Percentiles rank a stretch among this genome's conserved stretches.
These are phyloP conservation scores for Leptographium lundbergii DNA, from an alignment of 2,329 filamentous ascomycete species.

Conservation along the genomic window DNA sequence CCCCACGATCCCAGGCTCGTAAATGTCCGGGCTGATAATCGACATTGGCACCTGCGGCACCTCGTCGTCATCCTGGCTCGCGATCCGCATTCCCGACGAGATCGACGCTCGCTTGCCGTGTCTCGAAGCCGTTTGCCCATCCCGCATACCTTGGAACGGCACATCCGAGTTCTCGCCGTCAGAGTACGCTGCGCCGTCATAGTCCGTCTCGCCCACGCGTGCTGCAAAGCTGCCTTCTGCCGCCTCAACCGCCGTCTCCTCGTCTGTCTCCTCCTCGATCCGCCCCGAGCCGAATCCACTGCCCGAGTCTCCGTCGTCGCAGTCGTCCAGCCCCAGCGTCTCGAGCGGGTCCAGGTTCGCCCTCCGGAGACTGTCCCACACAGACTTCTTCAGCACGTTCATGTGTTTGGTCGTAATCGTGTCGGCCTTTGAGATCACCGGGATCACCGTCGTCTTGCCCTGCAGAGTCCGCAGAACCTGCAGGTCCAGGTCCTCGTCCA, in stretches of 20 bases:
- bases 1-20: slow-evolving; percentile 68
- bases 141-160: slow-evolving; percentile 16
- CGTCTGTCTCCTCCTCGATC: slow-evolving; percentile 46
- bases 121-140: slow-evolving; percentile 10
- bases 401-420: slow-evolving; percentile 94
- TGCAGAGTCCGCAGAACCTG: slow-evolving; percentile 80
- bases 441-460: slow-evolving; percentile 89
- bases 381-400: slow-evolving; percentile 77
- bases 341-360: slow-evolving; percentile 82
- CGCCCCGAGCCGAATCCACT: slow-evolving; percentile 35
- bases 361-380: slow-evolving; percentile 78
- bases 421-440: slow-evolving; percentile 92
- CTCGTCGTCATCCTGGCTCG: slow-evolving; percentile 36
- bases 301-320: slow-evolving; percentile 33
- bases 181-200: slow-evolving; percentile 17
- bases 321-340: slow-evolving; percentile 69
- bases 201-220: slow-evolving; percentile 6
- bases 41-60: slow-evolving; percentile 73
- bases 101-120: slow-evolving; percentile 33
- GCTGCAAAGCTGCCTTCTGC: slow-evolving; percentile 3
- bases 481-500: slow-evolving; percentile 83
- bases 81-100: slow-evolving; percentile 32
- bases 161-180: slow-evolving; percentile 16
- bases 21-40: slow-evolving; percentile 85
- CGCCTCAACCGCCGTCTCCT: slow-evolving; percentile 13